Evolutionary conservation across 2,329 filamentous ascomycete species (phyloP).

Genomic region (Ampelomyces quisqualis): DNA sequence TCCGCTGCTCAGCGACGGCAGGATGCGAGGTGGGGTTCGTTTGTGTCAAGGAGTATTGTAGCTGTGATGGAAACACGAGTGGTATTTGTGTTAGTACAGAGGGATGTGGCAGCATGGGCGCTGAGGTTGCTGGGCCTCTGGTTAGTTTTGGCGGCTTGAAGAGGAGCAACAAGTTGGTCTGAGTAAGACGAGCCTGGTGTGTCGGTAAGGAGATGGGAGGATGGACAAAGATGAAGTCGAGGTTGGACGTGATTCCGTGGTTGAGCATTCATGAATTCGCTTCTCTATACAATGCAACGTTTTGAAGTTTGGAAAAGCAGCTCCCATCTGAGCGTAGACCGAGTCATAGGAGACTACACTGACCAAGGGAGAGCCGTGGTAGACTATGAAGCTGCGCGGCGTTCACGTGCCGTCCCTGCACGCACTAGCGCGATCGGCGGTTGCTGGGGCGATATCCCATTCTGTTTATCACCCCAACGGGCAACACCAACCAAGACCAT

Average conservation of each 20-base stretch:
- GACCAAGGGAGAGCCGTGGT: no score
- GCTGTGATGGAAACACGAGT: conserved; percentile 9
- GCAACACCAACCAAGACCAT: conserved; percentile 8
- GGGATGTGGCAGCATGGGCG: conserved; percentile 20
- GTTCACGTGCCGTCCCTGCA: conserved; percentile 12
- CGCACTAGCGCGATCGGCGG: conserved; percentile 13
- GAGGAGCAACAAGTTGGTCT: conserved; percentile 9
- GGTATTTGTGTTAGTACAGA: conserved; percentile 24
- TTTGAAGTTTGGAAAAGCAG: conserved; percentile 1
- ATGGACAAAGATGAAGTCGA: not conserved
- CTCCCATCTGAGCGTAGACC: no score
- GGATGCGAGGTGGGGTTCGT: conserved; percentile 19
- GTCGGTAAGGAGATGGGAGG: not conserved
- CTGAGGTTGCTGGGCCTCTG: conserved; percentile 14
- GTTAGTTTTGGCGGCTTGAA: conserved; percentile 15
- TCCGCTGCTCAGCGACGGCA: conserved; percentile 2
- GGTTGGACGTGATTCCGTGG: conserved; percentile 1
- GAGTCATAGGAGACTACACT: no score
- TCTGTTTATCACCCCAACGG: conserved; percentile 18
- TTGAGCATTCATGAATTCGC: conserved; percentile 1
- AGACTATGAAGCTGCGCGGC: not conserved
- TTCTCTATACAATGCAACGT: conserved; percentile 2
- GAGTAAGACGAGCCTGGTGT: no score
- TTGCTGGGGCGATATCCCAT: conserved; percentile 19
- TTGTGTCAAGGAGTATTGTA: conserved; percentile 22